These are phyloP conservation scores for Xerophyta viscosa DNA, from an alignment of 106 monocot species.

Conservation along the genomic window DNA sequence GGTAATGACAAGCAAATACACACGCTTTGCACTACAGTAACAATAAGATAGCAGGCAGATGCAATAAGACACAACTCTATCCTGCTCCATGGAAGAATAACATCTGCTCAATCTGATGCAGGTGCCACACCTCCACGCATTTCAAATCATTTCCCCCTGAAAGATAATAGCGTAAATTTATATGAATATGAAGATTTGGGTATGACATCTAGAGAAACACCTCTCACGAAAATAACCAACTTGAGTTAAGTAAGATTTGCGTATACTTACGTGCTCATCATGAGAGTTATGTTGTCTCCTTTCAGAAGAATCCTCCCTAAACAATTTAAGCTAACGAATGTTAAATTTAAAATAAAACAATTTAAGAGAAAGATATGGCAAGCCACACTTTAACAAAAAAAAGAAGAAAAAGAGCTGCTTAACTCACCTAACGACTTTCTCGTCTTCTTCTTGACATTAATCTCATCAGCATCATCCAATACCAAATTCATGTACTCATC, in stretches of 20 bases:
- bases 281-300: conserved; percentile 16
- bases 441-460: conserved; percentile 15
- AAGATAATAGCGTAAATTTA: no score
- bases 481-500: conserved; percentile 21
- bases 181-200: no score
- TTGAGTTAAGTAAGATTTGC: no score
- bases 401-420: neutral
- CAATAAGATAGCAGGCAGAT: no score
- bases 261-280: conserved; percentile 16
- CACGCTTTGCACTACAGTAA: no score
- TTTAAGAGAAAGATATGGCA: neutral
- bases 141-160: conserved; percentile 5
- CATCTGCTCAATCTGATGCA: neutral
- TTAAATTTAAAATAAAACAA: neutral
- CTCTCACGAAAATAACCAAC: no score
- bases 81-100: no score
- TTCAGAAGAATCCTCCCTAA: conserved; percentile 17
- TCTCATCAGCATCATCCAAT: conserved; percentile 13
- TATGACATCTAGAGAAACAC: no score
- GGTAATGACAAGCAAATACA: no score
- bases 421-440: conserved; percentile 7
- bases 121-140: neutral
- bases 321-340: neutral
- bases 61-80: no score
- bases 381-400: neutral